phyloP scores from a whole-genome alignment of 768 basidiomycete genomes.

The Porpolomopsis calyptriformis region DNA sequence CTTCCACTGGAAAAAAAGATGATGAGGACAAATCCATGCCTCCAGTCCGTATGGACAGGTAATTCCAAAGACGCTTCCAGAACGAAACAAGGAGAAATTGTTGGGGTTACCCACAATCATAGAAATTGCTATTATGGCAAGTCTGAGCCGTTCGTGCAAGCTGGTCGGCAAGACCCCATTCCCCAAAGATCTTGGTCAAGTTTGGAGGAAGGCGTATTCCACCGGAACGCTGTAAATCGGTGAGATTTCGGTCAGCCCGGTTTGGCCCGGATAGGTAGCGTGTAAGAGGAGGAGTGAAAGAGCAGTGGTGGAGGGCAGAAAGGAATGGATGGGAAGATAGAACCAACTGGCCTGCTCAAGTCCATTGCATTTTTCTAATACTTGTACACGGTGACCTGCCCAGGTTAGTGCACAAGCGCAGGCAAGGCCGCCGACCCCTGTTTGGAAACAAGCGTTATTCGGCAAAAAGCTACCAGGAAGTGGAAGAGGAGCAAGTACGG shows the following conservation, averaged over 20 bases:
- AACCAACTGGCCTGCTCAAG: neutral
- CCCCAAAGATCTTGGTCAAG: conserved; percentile 36
- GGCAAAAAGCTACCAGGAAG: neutral
- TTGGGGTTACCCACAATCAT: conserved; percentile 27
- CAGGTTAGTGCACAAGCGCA: conserved; percentile 38
- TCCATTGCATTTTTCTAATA: conserved; percentile 18
- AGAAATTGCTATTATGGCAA: conserved; percentile 26
- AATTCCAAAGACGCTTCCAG: neutral
- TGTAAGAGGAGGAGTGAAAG: too few relatives aligned
- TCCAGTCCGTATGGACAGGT: too few relatives aligned
- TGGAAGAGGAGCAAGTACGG: conserved; percentile 7
- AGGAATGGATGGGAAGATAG: neutral
- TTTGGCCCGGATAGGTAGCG: too few relatives aligned
- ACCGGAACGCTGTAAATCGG: conserved; percentile 24
- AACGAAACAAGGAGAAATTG: neutral
- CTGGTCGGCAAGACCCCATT: conserved; percentile 40
- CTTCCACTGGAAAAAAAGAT: conserved; percentile 29
- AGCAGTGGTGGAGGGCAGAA: neutral
- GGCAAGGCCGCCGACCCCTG: conserved; percentile 40
- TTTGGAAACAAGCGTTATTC: conserved; percentile 8
- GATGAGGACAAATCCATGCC: too few relatives aligned
- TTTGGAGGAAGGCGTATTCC: conserved; percentile 46
- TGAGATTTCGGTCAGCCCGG: conserved; percentile 28
- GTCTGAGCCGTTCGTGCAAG: conserved; percentile 22
- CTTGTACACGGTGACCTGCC: conserved; percentile 39